Base-by-base conservation (phyloP, 2,329 filamentous ascomycete genomes). In the Diaporthe nobilis region DNA sequence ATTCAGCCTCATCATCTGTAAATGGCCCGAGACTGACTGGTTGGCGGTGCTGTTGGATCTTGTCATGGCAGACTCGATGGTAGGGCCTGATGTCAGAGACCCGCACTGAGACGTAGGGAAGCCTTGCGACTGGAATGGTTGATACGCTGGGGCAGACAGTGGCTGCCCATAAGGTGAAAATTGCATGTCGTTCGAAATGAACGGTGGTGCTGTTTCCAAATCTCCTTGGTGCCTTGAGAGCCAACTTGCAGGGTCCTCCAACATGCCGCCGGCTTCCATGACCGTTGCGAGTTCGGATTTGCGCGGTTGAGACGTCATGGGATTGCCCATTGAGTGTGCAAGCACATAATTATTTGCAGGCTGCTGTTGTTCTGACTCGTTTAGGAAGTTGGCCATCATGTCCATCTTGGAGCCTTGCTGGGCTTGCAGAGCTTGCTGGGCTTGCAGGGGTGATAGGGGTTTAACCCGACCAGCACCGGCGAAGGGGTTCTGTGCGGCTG, bases 41-140 rank as follows among this genome's bases (percentile, higher is more conserved):
- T 77, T 80, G 39, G 82, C 81, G 12, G 82, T 81, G 81, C 87
- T 88, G 78, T 85, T 87, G 74, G 85, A 83, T 53, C 86, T 83
- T 13, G 85, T 86, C 79, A 88, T 82, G 39, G 86, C 74, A 0
- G 80, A 82, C 49, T 87, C 86, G 4, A 83, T 75, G 12, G 82
- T 83, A 17, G 84, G 82, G 0, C 82, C 85, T 4, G 86, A 87
- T 39, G 85, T 82, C 82, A 88, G 83, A 0, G 87, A 88, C 1
- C 86, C 86, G 70, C 84, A 87, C 4, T 80, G 80, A 1, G 86
- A 86, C 1, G 83, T 80, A 5, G 83, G 75, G 3, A 81, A 80
- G 51, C 81, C 44, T 20, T 72, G 71, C 7, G 74, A 20, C 15
- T 60, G 65, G 60, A 72, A 79, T 42, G 78, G 34, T 57, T 73